Base-by-base conservation (phyloP, 2,329 filamentous ascomycete genomes). In the Spiromastix sp. region DNA sequence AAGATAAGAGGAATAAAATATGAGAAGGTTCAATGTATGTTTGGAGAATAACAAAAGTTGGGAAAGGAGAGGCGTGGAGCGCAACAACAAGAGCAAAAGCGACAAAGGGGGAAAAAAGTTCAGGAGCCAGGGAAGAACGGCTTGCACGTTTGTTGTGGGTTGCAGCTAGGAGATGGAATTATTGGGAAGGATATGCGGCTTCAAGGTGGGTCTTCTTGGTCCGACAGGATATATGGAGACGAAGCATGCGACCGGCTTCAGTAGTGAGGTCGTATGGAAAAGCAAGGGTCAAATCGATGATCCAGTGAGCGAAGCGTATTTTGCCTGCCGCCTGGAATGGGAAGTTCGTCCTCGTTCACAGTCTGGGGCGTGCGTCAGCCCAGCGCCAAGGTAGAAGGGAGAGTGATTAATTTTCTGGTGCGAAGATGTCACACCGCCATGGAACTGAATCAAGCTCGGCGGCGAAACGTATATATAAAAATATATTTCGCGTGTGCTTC, bases 1-100 rank as follows among this genome's bases (percentile, higher is more conserved):
- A 32, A 22, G 36, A 37, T 12, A 30, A 32, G 36, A 41, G 22
- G 35, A 37, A 42, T 40, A 34, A 33, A 40, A 27, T 36, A 43
- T 25, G 29, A 37, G 38, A 16, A 12, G 26, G 31, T n/a, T n/a
- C n/a, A n/a, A n/a, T n/a, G n/a, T n/a, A 32, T 29, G 36, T 32
- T 24, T 41, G 32, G 35, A 24, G 30, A 27, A 36, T 25, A 26
- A 29, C 15, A 33, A 28, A n/a, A 21, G 25, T 30, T 29, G 9
- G 34, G 26, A 16, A 26, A 15, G 10, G 18, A 18, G 11, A 12
- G 27, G 19, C 8, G 27, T 19, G 22, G 34, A 36, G 19, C 17
- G 34, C 18, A 30, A 18, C n/a, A 36, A 30, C 18, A 30, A 11
- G 5, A 26, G 19, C 8, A 22, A 37, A 32, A 30, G 9, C 7